A percentile compares a stretch with the other conserved stretches of the same genome.
These are phyloP conservation scores for Pythium sp. DNA, from an alignment of 352 stramenopile species.

Conservation along the genomic window DNA sequence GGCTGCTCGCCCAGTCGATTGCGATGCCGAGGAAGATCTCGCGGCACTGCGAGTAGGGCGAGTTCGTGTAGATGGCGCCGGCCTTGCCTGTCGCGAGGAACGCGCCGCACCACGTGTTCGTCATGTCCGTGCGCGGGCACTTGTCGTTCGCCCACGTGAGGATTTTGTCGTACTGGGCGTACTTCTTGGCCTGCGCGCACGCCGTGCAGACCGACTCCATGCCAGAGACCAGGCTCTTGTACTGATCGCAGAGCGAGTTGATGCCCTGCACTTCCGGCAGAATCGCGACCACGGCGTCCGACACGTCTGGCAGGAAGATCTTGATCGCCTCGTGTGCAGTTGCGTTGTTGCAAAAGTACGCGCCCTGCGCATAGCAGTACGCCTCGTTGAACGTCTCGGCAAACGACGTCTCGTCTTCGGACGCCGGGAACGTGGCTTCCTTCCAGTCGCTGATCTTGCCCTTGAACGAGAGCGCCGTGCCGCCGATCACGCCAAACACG, in stretches of 20 bases:
- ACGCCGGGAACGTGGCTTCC: constrained; percentile 46
- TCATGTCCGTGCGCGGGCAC: constrained; percentile 55
- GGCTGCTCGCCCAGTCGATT: constrained; percentile 56
- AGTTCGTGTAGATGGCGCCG: constrained; percentile 54
- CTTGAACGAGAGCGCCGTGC: constrained; percentile 69
- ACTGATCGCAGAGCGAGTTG: constrained; percentile 52
- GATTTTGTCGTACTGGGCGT: constrained; percentile 66
- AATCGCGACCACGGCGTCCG: constrained; percentile 29
- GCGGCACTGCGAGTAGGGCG: constrained; percentile 75
- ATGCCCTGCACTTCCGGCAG: constrained; percentile 64
- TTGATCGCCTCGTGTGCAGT: constrained; percentile 50
- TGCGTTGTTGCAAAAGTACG: constrained; percentile 82
- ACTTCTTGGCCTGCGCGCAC: constrained; percentile 52
- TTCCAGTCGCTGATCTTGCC: constrained; percentile 67
- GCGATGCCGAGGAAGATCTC: constrained; percentile 61
- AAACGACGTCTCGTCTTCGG: constrained; percentile 52
- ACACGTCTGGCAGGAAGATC: constrained; percentile 60
- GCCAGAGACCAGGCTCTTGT: constrained; percentile 29
- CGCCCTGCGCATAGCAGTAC: constrained; percentile 84
- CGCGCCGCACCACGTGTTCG: constrained; percentile 58
- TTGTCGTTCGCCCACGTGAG: constrained; percentile 78
- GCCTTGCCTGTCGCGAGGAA: constrained; percentile 42
- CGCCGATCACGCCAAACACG: constrained; percentile 68
- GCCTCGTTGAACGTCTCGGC: constrained; percentile 71
- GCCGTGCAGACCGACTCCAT: constrained; percentile 45